Percentiles rank a stretch among this genome's conserved stretches.
These are phyloP conservation scores for Tolypocladium cylindrosporum DNA, from an alignment of 2,329 filamentous ascomycete genomes.

Conservation along the genomic window DNA sequence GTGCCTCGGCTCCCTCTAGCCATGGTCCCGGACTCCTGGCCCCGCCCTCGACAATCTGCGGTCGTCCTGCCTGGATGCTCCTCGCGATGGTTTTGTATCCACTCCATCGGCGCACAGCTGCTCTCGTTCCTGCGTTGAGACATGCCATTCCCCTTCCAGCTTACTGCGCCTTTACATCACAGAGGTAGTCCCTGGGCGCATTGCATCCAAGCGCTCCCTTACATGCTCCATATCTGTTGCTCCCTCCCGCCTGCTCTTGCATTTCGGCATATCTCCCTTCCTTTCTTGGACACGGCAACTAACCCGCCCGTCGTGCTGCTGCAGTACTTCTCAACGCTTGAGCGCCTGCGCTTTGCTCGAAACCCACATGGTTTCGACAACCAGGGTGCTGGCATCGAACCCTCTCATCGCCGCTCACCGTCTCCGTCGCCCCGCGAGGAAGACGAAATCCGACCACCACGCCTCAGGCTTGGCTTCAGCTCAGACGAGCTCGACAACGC, in stretches of 20 bases:
- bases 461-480: slow-evolving; percentile 4
- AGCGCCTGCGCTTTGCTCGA: slow-evolving; percentile 58
- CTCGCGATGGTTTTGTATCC: not conserved
- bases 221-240: not conserved
- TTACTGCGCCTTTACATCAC: slow-evolving; percentile 10
- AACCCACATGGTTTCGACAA: slow-evolving; percentile 13
- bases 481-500: slow-evolving; percentile 8
- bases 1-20: not conserved
- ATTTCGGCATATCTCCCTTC: not conserved
- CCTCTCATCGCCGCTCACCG: slow-evolving; percentile 11
- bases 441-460: slow-evolving; percentile 2
- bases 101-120: not conserved
- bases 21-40: not conserved
- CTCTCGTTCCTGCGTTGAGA: slow-evolving; percentile 28
- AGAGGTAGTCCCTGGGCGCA: not conserved
- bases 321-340: slow-evolving; percentile 65
- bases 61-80: not conserved
- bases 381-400: slow-evolving; percentile 16
- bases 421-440: slow-evolving; percentile 2
- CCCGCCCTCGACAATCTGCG: not conserved
- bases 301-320: slow-evolving; percentile 2
- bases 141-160: slow-evolving; percentile 23
- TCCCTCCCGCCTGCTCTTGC: not conserved
- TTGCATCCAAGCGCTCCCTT: not conserved
- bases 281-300: not conserved